Evolutionary conservation across 2,329 filamentous ascomycete genomes (phyloP).

Genomic region (Teratosphaeriaceae sp.): DNA sequence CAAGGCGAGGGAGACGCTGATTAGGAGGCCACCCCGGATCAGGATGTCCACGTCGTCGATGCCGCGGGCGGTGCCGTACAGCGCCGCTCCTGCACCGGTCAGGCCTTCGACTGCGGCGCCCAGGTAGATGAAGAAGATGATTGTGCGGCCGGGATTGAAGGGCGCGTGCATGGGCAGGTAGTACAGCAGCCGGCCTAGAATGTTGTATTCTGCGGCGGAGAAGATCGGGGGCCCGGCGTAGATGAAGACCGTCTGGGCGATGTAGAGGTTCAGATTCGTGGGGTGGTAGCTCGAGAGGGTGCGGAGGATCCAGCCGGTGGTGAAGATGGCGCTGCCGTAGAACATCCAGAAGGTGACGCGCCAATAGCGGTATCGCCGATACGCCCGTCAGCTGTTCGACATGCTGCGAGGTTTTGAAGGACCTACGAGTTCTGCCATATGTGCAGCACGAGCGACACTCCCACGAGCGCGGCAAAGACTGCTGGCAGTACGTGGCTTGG

Average conservation of each 20-base stretch:
- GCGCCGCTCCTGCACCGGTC: slow-evolving; percentile 43
- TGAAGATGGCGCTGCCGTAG: slow-evolving; percentile 20
- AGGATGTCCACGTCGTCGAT: slow-evolving; percentile 1
- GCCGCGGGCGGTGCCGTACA: slow-evolving; percentile 32
- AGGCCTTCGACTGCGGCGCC: slow-evolving; percentile 45
- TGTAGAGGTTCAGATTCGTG: slow-evolving; percentile 38
- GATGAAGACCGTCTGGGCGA: slow-evolving; percentile 37
- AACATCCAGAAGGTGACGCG: slow-evolving; percentile 16
- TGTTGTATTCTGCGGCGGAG: slow-evolving; percentile 53
- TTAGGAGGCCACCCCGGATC: slow-evolving; percentile 14
- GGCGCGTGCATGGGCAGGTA: slow-evolving; percentile 54
- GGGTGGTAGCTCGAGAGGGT: slow-evolving; percentile 47
- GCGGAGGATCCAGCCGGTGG: slow-evolving; percentile 48
- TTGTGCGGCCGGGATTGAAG: slow-evolving; percentile 48
- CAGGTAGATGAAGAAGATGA: slow-evolving; percentile 50
- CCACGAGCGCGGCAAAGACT: slow-evolving; percentile 44
- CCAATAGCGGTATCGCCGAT: slow-evolving; percentile 11
- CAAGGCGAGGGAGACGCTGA: slow-evolving; percentile 43
- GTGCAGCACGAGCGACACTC: slow-evolving; percentile 41
- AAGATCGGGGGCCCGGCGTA: slow-evolving; percentile 45
- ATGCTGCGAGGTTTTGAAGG: not conserved
- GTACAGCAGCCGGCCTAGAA: slow-evolving; percentile 51
- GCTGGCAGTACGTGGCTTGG: slow-evolving; percentile 49
- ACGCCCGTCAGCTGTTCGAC: not conserved
- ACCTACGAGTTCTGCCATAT: slow-evolving; percentile 42